These are phyloP conservation scores for Chenopodium formosanum DNA, from an alignment of 148 eudicot genomes.

Conservation along the genomic window DNA sequence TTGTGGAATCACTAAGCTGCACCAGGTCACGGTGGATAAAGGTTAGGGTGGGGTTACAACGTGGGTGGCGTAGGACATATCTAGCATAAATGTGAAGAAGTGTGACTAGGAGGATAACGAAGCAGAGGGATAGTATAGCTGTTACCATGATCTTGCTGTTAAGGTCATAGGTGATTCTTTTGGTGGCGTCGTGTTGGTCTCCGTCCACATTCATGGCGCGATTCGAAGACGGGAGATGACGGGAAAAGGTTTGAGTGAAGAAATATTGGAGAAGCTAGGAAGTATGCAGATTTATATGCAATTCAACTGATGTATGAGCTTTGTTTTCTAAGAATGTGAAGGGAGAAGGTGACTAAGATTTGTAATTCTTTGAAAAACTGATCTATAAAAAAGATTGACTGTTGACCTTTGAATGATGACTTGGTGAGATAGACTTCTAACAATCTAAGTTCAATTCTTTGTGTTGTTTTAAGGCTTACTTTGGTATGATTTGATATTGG, in stretches of 20 bases:
- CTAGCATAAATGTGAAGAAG: conserved; percentile 42
- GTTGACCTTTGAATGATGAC: conserved; percentile 8
- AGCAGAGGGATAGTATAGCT: conserved; percentile 28
- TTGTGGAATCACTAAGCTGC: not conserved
- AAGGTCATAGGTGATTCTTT: conserved; percentile 8
- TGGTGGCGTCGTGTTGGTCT: not conserved
- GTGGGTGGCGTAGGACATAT: conserved; percentile 28
- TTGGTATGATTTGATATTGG: not conserved
- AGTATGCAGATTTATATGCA: not conserved
- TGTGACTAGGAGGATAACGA: conserved; percentile 36
- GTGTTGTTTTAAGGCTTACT: not conserved
- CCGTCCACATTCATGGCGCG: not conserved
- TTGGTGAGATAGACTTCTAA: conserved; percentile 1
- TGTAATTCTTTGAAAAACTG: not conserved
- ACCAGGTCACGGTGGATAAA: conserved; percentile 12
- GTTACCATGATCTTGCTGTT: conserved; percentile 36
- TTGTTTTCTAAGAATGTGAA: not conserved
- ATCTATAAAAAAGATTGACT: not conserved
- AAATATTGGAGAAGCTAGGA: not conserved
- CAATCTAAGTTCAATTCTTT: not conserved
- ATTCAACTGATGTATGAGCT: not conserved
- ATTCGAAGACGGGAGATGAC: not conserved
- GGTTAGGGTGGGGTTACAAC: conserved; percentile 20
- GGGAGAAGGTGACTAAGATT: not conserved
- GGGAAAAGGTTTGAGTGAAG: not conserved